These are phyloP conservation scores for Trichoderma sp. DNA, from an alignment of 2,329 filamentous ascomycete genomes.

Conservation along the genomic window DNA sequence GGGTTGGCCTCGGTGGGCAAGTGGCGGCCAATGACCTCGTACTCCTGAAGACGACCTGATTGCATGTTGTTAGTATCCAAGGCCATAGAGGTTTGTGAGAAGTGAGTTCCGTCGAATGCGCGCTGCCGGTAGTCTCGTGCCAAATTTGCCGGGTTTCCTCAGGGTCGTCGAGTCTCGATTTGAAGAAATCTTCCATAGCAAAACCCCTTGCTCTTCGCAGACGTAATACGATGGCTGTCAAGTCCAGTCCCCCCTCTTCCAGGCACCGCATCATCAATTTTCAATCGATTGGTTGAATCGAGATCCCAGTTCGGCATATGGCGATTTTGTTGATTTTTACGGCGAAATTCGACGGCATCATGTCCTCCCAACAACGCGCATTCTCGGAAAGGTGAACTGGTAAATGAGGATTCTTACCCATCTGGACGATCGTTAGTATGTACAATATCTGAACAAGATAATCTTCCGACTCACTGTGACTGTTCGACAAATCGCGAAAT, in stretches of 20 bases:
- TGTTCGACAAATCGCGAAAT: slow-evolving; percentile 44
- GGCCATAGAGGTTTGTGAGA: not conserved
- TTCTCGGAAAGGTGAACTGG: not conserved
- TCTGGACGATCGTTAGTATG: slow-evolving; percentile 48
- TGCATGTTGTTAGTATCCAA: slow-evolving; percentile 33
- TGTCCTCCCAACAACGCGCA: slow-evolving; percentile 20
- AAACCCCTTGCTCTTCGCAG: not conserved
- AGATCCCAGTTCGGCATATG: not conserved
- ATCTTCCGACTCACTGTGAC: slow-evolving; percentile 47
- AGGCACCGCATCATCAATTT: not conserved
- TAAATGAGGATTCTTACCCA: slow-evolving; percentile 53
- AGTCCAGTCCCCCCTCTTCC: not conserved
- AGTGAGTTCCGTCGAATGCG: not conserved
- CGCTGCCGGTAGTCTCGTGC: slow-evolving; percentile 11
- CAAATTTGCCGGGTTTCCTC: not conserved
- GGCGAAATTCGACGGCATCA: not conserved
- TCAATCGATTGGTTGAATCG: slow-evolving; percentile 1
- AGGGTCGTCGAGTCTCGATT: not conserved
- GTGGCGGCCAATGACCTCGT: slow-evolving; percentile 99
- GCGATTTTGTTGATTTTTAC: not conserved
- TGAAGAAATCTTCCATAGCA: not conserved
- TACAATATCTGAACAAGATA: slow-evolving; percentile 38
- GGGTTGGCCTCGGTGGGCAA: slow-evolving; percentile 97
- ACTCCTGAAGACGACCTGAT: slow-evolving; percentile 98
- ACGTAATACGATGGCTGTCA: not conserved